Percentiles rank a stretch among this genome's conserved stretches.
Evolutionary conservation across 2,329 filamentous ascomycete species (phyloP).

Genomic region (Calonectria montana): DNA sequence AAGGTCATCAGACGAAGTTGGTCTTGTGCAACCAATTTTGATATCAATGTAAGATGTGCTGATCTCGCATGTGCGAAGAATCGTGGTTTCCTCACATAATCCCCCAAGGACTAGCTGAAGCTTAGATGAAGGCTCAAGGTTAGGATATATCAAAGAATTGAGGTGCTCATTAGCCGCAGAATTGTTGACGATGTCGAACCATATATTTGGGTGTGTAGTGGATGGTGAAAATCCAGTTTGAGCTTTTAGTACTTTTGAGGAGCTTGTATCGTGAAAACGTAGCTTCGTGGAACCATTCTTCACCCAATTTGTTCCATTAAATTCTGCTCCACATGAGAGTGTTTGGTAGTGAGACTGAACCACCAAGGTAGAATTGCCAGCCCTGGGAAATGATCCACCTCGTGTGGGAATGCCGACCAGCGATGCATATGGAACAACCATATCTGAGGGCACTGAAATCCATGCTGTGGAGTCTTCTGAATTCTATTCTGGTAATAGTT

Average conservation of each 20-base stretch:
- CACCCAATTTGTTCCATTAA: neutral
- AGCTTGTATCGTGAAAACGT: neutral
- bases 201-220: neutral
- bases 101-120: neutral
- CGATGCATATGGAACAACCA: neutral
- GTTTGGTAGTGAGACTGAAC: neutral
- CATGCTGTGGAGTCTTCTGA: neutral
- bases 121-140: neutral
- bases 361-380: neutral
- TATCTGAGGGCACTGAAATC: neutral
- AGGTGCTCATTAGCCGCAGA: neutral
- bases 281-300: neutral
- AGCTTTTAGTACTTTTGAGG: neutral
- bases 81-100: neutral
- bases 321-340: neutral
- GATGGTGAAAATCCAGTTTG: neutral
- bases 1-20: neutral
- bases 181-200: neutral
- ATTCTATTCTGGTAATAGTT: neutral
- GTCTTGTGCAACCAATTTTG: neutral
- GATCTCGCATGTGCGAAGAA: neutral
- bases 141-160: neutral
- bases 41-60: neutral
- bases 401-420: neutral
- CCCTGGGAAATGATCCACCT: neutral